These are phyloP conservation scores for Talaromyces amestolkiae DNA, from an alignment of 2,329 filamentous ascomycete species.

Conservation along the genomic window DNA sequence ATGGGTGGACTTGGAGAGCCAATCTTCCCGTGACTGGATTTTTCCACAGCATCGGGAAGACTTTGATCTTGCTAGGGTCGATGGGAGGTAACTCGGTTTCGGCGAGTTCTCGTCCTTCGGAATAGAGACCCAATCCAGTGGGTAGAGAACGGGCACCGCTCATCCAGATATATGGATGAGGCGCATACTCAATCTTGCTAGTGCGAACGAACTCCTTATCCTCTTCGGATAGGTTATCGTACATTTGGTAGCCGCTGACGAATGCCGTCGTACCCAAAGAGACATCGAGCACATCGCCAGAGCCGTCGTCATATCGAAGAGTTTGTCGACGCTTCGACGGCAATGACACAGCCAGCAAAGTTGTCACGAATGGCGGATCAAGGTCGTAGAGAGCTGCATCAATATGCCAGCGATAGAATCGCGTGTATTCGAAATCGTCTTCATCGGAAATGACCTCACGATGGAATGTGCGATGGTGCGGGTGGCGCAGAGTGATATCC, in stretches of 20 bases:
- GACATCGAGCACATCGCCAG: constrained; percentile 63
- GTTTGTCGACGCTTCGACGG: constrained; percentile 65
- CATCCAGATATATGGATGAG: constrained; percentile 84
- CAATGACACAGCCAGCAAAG: constrained; percentile 70
- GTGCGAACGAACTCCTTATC: constrained; percentile 67
- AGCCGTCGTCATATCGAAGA: constrained; percentile 71
- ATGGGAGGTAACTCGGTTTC: constrained; percentile 61
- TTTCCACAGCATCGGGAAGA: constrained; percentile 73
- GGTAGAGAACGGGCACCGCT: constrained; percentile 63
- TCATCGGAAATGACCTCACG: constrained; percentile 60
- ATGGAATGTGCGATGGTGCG: constrained; percentile 76
- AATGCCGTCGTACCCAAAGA: constrained; percentile 76
- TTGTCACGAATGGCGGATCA: constrained; percentile 70
- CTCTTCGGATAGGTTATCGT: constrained; percentile 61
- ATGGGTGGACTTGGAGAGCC: constrained; percentile 72
- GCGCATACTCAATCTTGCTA: constrained; percentile 70
- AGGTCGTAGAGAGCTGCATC: constrained; percentile 74
- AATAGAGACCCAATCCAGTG: constrained; percentile 69
- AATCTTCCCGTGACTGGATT: constrained; percentile 69
- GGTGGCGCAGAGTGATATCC: constrained; percentile 67
- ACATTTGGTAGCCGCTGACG: constrained; percentile 69
- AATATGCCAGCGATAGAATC: constrained; percentile 77
- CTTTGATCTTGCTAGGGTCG: constrained; percentile 65
- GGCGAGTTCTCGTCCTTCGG: constrained; percentile 63
- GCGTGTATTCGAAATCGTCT: constrained; percentile 58